Evolutionary conservation across 129 eudicot genomes (phyloP).

Genomic region (Erigeron canadensis): DNA sequence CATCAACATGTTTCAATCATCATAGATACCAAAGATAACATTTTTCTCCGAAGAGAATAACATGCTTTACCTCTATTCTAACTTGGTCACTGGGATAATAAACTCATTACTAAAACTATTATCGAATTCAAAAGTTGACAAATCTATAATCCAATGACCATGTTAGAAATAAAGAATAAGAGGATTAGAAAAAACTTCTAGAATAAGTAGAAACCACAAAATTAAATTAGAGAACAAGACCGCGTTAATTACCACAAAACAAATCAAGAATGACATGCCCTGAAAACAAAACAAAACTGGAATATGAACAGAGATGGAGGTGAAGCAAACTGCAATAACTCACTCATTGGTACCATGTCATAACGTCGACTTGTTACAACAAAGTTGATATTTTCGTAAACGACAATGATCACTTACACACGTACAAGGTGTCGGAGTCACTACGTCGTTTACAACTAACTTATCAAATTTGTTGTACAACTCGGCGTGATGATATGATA

Average conservation of each 20-base stretch:
- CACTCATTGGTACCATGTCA: conserved; percentile 25
- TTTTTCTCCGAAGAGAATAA: too few species aligned
- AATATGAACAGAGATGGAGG: conserved; percentile 32
- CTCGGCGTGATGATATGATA: conserved; percentile 19
- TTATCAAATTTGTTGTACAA: neutral
- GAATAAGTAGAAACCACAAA: neutral
- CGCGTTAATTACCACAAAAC: conserved; percentile 27
- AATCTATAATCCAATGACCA: too few species aligned
- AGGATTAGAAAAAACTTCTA: neutral
- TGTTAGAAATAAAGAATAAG: too few species aligned
- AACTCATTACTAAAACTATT: too few species aligned
- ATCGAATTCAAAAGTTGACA: too few species aligned
- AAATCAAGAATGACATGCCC: conserved; percentile 17
- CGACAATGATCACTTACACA: conserved; percentile 9
- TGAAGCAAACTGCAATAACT: conserved; percentile 19
- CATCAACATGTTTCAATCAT: too few species aligned
- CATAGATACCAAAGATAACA: too few species aligned
- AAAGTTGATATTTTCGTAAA: conserved; percentile 15
- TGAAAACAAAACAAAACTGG: conserved; percentile 16
- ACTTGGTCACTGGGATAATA: too few species aligned
- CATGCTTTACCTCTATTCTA: too few species aligned
- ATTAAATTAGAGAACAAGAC: neutral
- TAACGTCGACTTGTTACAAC: conserved; percentile 13
- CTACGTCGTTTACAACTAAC: conserved; percentile 10
- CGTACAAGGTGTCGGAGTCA: neutral